Base-by-base conservation (phyloP, 768 basidiomycete species). In the Hypsizygus marmoreus region DNA sequence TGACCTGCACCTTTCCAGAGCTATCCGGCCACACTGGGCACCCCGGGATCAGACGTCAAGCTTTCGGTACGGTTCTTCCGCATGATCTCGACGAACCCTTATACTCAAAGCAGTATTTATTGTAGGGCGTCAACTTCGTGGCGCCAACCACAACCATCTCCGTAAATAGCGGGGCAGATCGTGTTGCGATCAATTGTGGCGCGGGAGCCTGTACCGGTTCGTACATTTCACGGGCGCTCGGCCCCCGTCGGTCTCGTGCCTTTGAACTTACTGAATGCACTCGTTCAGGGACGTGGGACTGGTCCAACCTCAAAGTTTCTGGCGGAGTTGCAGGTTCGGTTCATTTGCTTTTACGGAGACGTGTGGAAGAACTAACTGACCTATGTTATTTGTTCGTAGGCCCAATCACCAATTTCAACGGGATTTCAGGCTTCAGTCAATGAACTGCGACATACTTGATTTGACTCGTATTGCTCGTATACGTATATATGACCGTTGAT, bases 111-210 rank as follows among this genome's bases (percentile, higher is more conserved):
- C 19, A 37, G 25, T 37, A 25, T 39, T 44, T 24, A 36, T 20
- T 14, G 14, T 35, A 83, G 76, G 70, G 67, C 49, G 63, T 86
- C 53, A 76, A 68, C 54, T 84, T 85, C 57, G 54, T 61, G 35
- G 46, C 66, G 4, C 61, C 66, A 1, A 59, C 61, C 31, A 81
- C 70, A 28, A 68, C 62, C 0, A 59, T 86, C 36, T 51, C 64
- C 0, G 78, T 84, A 17, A 54, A 38, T 22, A 67, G 60, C 42
- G 57, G 58, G 19, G 84, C 79, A 2, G 46, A 72, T 43, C 67
- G 61, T 34, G 73, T 80, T 31, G 76, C 75, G 9, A 72, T 84
- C 3, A 76, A 83, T 57, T 86, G 83, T 53, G 84, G 82, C 36
- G 22, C 28, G 2, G 72, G 69, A 1, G 63, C 76, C 22, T 84